Evolutionary conservation across 2,329 filamentous ascomycete species (phyloP).

Genomic region (Ophiognomonia clavigignenti-juglandacearum): DNA sequence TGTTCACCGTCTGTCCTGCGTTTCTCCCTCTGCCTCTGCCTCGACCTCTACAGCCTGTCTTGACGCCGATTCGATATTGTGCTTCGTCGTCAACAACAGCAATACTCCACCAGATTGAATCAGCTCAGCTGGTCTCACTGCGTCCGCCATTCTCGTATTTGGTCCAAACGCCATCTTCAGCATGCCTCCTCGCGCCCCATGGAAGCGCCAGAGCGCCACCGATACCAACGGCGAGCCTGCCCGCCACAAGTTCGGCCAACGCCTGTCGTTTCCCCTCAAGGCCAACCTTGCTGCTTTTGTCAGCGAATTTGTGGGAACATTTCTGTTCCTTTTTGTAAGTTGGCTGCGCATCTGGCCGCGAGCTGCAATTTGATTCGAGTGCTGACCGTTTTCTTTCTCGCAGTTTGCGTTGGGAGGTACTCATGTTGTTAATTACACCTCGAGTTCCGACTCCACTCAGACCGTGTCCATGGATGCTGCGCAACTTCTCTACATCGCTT

Average conservation of each 20-base stretch:
- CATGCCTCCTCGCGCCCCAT: slow-evolving; percentile 15
- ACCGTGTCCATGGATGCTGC: slow-evolving; percentile 25
- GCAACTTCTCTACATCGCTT: slow-evolving; percentile 43
- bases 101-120: no score
- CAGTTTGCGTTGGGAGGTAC: slow-evolving; percentile 25
- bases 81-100: no score
- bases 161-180: neutral
- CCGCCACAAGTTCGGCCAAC: slow-evolving; percentile 4
- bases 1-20: neutral
- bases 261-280: slow-evolving; percentile 8
- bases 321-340: slow-evolving; percentile 42
- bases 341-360: neutral
- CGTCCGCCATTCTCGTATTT: neutral
- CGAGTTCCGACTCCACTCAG: slow-evolving; percentile 14
- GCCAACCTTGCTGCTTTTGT: slow-evolving; percentile 37
- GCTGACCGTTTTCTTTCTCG: neutral
- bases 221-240: slow-evolving; percentile 4
- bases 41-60: no score
- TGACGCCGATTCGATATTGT: no score
- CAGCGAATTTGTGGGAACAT: slow-evolving; percentile 49
- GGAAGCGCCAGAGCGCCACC: neutral
- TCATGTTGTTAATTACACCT: slow-evolving; percentile 23
- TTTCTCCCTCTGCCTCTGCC: no score
- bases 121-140: neutral
- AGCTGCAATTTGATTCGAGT: no score